Percentiles rank a stretch among this genome's conserved stretches.
These are phyloP conservation scores for Auriscalpium orientale DNA, from an alignment of 768 basidiomycete genomes.

Conservation along the genomic window DNA sequence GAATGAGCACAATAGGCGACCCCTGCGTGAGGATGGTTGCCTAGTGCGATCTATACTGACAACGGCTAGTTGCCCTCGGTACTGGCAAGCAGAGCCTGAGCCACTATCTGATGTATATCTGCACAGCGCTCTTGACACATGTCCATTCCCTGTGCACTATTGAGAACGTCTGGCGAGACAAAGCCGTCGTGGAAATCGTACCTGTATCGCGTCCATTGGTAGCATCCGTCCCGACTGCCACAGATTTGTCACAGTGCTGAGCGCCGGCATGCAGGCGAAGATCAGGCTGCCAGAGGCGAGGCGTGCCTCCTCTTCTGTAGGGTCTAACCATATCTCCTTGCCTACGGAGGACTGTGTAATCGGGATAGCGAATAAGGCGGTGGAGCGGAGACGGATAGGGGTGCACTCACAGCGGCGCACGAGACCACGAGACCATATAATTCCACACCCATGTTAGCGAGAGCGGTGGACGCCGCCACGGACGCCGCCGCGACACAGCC, in stretches of 20 bases:
- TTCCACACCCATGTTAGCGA: conserved; percentile 91
- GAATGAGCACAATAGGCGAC: too few relatives aligned
- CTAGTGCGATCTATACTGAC: too few relatives aligned
- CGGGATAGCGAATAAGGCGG: conserved; percentile 5
- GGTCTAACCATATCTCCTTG: conserved; percentile 69
- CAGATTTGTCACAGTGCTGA: conserved; percentile 74
- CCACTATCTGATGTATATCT: conserved; percentile 70
- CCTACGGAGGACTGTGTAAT: conserved; percentile 44
- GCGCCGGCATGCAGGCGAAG: conserved; percentile 81
- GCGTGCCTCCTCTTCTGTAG: conserved; percentile 59
- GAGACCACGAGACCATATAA: conserved; percentile 84
- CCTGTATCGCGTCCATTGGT: conserved; percentile 45
- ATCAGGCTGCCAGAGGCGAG: conserved; percentile 60
- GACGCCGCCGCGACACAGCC: conserved; percentile 81
- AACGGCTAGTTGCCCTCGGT: conserved; percentile 11
- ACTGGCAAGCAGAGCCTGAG: conserved; percentile 55
- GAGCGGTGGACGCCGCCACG: conserved; percentile 82
- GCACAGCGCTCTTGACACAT: conserved; percentile 61
- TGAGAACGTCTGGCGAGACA: background rate
- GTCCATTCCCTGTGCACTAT: conserved; percentile 49
- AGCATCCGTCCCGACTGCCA: conserved; percentile 75
- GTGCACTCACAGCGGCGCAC: conserved; percentile 59
- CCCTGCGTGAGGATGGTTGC: too few relatives aligned
- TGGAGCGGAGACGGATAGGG: background rate
- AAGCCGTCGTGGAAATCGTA: conserved; percentile 19